A percentile compares a stretch with the other conserved stretches of the same genome.
These are phyloP conservation scores for Canavalia gladiata DNA, from an alignment of 306 rosid species.

Conservation along the genomic window DNA sequence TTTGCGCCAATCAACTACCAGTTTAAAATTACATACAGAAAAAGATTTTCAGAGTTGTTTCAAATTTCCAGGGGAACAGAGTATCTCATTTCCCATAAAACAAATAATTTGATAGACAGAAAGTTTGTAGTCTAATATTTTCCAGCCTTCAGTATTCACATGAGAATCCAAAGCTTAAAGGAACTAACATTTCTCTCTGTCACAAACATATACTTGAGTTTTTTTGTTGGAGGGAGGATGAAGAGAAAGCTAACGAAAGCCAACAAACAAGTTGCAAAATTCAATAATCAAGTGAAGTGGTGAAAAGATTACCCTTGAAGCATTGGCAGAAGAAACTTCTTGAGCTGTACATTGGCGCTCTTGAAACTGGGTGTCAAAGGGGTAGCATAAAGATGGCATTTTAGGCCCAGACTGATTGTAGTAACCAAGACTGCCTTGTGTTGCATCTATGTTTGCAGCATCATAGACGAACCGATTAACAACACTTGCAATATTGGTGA, in stretches of 20 bases:
- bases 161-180: slow-evolving; percentile 20
- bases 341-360: slow-evolving; percentile 73
- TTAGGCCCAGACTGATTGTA: slow-evolving; percentile 92
- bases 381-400: slow-evolving; percentile 88
- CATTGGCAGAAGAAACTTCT: slow-evolving; percentile 85
- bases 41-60: not conserved
- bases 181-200: not conserved
- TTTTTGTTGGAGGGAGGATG: not conserved
- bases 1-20: slow-evolving; percentile 10
- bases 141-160: slow-evolving; percentile 10
- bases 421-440: slow-evolving; percentile 52
- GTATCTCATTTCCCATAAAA: slow-evolving; percentile 4
- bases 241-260: not conserved
- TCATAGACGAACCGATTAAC: slow-evolving; percentile 75
- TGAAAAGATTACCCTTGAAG: slow-evolving; percentile 72
- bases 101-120: not conserved
- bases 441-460: slow-evolving; percentile 65
- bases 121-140: slow-evolving; percentile 1
- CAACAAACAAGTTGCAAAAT: slow-evolving; percentile 5
- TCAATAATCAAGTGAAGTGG: slow-evolving; percentile 17
- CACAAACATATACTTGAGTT: slow-evolving; percentile 1
- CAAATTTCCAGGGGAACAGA: not conserved
- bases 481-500: slow-evolving; percentile 72
- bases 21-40: not conserved
- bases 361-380: slow-evolving; percentile 70